These are phyloP conservation scores for Flagelloscypha sp. DNA, from an alignment of 768 basidiomycete genomes.

Conservation along the genomic window DNA sequence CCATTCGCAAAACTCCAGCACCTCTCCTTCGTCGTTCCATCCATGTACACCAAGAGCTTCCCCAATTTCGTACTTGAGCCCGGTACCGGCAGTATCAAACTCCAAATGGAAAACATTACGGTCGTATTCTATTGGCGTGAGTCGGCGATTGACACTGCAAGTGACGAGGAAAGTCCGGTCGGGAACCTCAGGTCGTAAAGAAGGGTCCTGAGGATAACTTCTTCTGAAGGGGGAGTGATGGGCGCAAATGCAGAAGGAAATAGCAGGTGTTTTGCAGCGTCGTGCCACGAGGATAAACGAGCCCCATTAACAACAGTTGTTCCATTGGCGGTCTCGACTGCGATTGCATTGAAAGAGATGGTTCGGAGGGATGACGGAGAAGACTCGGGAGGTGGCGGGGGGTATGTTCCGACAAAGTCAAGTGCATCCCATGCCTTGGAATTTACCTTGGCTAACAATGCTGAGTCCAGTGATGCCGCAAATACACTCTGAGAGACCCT, in stretches of 20 bases:
- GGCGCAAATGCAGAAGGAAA: slow-evolving; percentile 78
- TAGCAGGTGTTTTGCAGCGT: slow-evolving; percentile 80
- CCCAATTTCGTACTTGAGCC: slow-evolving; percentile 90
- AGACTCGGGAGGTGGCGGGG: slow-evolving; percentile 13
- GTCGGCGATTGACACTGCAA: slow-evolving; percentile 86
- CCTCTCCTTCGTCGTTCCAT: slow-evolving; percentile 91
- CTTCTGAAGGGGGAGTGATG: slow-evolving; percentile 23
- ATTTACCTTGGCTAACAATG: slow-evolving; percentile 45
- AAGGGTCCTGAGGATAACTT: slow-evolving; percentile 52
- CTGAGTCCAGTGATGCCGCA: slow-evolving; percentile 36
- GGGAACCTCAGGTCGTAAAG: slow-evolving; percentile 76
- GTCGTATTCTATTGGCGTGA: slow-evolving; percentile 93
- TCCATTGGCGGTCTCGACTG: slow-evolving; percentile 50
- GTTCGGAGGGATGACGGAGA: slow-evolving; percentile 33
- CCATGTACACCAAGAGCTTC: slow-evolving; percentile 97
- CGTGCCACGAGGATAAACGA: slow-evolving; percentile 66
- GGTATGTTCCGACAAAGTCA: slow-evolving; percentile 44
- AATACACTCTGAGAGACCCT: slow-evolving; percentile 42
- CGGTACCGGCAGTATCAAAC: slow-evolving; percentile 87
- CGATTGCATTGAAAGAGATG: slow-evolving; percentile 70
- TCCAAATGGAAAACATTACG: slow-evolving; percentile 99
- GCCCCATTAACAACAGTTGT: slow-evolving; percentile 55
- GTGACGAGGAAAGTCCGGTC: slow-evolving; percentile 93
- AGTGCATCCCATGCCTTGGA: slow-evolving; percentile 61
- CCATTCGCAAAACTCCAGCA: slow-evolving; percentile 83